Evolutionary conservation across 805 yeast species (phyloP), one percentile per base, ranked within the genome.

Genomic region (Cyberlindnera veronae): DNA sequence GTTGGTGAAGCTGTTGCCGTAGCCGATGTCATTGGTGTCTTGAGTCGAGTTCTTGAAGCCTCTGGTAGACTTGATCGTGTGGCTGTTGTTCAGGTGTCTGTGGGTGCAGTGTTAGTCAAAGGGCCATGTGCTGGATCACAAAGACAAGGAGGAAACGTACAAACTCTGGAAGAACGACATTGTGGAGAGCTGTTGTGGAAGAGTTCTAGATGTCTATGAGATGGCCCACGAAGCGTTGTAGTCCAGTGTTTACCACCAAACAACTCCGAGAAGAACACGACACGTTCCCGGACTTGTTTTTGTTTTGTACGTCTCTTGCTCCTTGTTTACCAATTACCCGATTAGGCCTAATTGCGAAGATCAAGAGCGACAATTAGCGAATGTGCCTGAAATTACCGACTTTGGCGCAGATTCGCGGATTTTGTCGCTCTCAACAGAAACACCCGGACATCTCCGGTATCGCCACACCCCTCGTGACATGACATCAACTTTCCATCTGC

Each of bases 41-140:
- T 29, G 44, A 20, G 50, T 60, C 14, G 28, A 14, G 62, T 69
- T 66, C 46, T 63, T 68, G 54, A 70, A 71, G 2, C 73, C 76
- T 44, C 73, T 61, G 2, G 74, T 66, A 13, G 75, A 66, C 34
- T 68, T 63, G 41, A 71, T 68, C 2, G 74, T 70, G 44, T 70
- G 74, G 5, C 72, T 72, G 34, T 70, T 69, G 50, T 67, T 68
- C 41, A 68, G 46, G 42, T 68, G 72, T 41, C 67, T 64, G 32
- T 10, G 15, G 30, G 2, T 12, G 16, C 2, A n/a, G 11, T 6
- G 45, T 47, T 43, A 44, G 45, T 42, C 15, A 20, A 15, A 14
- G 13, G 29, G 27, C n/a, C n/a, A n/a, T n/a, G n/a, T n/a, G n/a
- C n/a, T n/a, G 14, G 14, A 5, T 22, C 28, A 13, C 18, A 19